Base-by-base conservation (phyloP, 805 yeast genomes). In the Hanseniaspora lindneri region DNA sequence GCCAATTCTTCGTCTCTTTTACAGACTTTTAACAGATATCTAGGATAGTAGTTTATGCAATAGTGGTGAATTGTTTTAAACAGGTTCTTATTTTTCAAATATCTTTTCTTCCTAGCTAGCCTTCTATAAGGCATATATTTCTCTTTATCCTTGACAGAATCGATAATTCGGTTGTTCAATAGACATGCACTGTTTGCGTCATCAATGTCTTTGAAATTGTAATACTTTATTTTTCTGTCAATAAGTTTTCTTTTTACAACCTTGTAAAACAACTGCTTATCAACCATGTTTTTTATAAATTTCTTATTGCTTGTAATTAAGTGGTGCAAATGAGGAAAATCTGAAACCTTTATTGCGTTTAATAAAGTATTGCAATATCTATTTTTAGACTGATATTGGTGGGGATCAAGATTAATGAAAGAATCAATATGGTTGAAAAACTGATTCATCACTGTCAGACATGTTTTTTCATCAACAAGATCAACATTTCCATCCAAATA, bases 371-470 rank as follows among this genome's bases (percentile, higher is more conserved):
- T 43, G 2, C 2, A 13, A 14, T 34, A 30, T 11, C 9, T 7
- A 3, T 46, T 25, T 19, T 13, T 17, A 17, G 28, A n/a, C 19
- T 28, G 41, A 19, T 46, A 39, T 20, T 46, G 49, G n/a, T 23
- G 17, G 3, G 27, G 27, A 39, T 46, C 49, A 32, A 39, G 5
- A 19, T 46, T 46, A 16, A 46, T 23, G 24, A 46, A 17, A 4
- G 19, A 39, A 19, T 46, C 49, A 8, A 46, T 10, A 32, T 46
- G 49, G n/a, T 39, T 27, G 10, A 19, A 30, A 13, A 46, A 39
- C n/a, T 39, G 49, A 17, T 35, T 25, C 21, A 46, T 13, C 3
- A 46, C 28, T 4, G 32, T 9, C 20, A 41, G 30, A 41, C 44
- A 41, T 20, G n/a, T 11, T 11, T 20, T 41, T 3, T 20, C 20